Percentiles rank a stretch among this genome's conserved stretches.
These are phyloP conservation scores for Sodiomyces alkalinus DNA, from an alignment of 2,329 filamentous ascomycete species.

Conservation along the genomic window DNA sequence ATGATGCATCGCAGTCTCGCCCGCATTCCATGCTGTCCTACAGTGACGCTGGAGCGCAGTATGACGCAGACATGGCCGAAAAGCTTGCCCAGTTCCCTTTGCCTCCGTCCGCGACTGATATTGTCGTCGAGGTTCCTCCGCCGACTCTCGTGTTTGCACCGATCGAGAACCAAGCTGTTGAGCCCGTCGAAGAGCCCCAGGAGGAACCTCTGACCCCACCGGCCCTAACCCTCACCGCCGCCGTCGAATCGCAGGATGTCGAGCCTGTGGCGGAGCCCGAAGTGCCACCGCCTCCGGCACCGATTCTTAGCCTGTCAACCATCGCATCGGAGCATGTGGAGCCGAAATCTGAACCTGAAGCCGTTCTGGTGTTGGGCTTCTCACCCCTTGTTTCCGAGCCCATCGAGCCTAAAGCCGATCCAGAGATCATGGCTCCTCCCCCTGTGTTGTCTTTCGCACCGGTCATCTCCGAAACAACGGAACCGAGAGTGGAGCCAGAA, in stretches of 20 bases:
- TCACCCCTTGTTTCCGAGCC: conserved; percentile 15
- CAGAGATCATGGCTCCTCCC: conserved; percentile 7
- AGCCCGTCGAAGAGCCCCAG: conserved; percentile 24
- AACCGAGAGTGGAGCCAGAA: conserved; percentile 17
- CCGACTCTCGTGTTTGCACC: conserved; percentile 26
- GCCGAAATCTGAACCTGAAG: conserved; percentile 16
- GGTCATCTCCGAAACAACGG: conserved; percentile 11
- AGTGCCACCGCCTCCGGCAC: conserved; percentile 4
- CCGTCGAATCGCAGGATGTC: too few relatives aligned
- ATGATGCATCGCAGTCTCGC: conserved; percentile 17
- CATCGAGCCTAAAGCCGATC: conserved; percentile 18
- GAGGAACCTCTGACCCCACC: conserved; percentile 14
- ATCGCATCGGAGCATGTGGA: conserved; percentile 12
- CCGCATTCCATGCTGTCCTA: conserved; percentile 33
- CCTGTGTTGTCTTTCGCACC: conserved; percentile 7
- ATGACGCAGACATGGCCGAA: conserved; percentile 32
- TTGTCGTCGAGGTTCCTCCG: conserved; percentile 14
- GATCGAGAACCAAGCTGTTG: conserved; percentile 28
- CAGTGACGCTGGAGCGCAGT: conserved; percentile 37
- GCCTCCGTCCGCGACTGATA: conserved; percentile 28
- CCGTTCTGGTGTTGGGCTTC: conserved; percentile 11
- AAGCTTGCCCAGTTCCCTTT: conserved; percentile 39
- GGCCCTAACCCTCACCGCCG: conserved; percentile 16
- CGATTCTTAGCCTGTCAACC: conserved; percentile 8
- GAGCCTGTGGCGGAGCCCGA: conserved; percentile 12